Evolutionary conservation across 2,329 filamentous ascomycete genomes (phyloP).

Genomic region (Aspergillus hiratsukae): DNA sequence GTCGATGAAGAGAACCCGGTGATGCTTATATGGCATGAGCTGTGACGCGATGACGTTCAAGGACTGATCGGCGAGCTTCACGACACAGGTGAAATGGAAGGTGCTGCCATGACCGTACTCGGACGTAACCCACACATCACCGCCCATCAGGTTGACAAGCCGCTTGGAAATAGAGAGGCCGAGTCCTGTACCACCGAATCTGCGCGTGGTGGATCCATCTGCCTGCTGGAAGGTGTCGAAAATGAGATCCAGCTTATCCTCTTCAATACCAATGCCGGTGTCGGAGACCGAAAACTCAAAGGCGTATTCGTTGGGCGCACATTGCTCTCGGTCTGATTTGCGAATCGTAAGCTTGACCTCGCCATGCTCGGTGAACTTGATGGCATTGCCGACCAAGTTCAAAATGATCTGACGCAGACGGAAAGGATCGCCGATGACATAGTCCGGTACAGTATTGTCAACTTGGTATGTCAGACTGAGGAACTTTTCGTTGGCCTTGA

Average conservation of each 20-base stretch:
- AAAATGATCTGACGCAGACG: conserved; percentile 92
- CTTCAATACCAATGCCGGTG: conserved; percentile 93
- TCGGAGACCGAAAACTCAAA: conserved; percentile 96
- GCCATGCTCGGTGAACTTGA: conserved; percentile 97
- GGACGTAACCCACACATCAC: conserved; percentile 93
- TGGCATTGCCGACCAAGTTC: conserved; percentile 95
- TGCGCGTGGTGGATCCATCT: conserved; percentile 91
- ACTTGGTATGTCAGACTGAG: conserved; percentile 90
- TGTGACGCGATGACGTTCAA: conserved; percentile 68
- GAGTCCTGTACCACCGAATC: conserved; percentile 91
- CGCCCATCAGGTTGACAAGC: conserved; percentile 92
- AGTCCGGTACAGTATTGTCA: conserved; percentile 87
- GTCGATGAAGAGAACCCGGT: conserved; percentile 91
- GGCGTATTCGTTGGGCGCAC: conserved; percentile 72
- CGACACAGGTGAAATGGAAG: conserved; percentile 94
- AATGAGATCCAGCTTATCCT: conserved; percentile 92
- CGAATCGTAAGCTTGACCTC: conserved; percentile 94
- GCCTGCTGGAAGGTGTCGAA: conserved; percentile 99
- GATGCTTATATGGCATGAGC: conserved; percentile 83
- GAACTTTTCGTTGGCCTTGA: conserved; percentile 94
- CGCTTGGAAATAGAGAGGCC: conserved; percentile 93
- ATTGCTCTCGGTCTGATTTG: conserved; percentile 61
- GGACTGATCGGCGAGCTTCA: conserved; percentile 77
- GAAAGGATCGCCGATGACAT: conserved; percentile 95
- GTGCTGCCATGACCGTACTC: conserved; percentile 85